Percentiles rank a stretch among this genome's conserved stretches.
phyloP scores from a whole-genome alignment of 1,284 basidiomycete species.

The Trichosporon sp. region DNA sequence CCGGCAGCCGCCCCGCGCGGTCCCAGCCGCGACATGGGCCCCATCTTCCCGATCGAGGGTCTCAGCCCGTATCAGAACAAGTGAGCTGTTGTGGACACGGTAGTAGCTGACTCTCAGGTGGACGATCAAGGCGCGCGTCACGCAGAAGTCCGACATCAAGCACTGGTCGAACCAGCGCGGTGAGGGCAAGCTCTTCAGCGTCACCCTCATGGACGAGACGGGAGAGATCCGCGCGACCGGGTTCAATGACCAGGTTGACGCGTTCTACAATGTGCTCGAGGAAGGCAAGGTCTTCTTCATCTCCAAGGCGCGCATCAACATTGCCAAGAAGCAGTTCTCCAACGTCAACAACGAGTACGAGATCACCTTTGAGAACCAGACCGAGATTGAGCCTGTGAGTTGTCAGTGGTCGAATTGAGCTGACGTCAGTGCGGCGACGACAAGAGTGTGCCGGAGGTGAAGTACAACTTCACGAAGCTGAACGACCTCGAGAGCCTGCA shows the following conservation, averaged over 20 bases:
- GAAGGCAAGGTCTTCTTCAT: conserved; percentile 87
- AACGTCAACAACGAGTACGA: conserved; percentile 92
- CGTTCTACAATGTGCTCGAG: conserved; percentile 74
- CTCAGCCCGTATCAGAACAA: conserved; percentile 97
- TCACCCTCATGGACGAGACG: conserved; percentile 90
- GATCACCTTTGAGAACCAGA: conserved; percentile 76
- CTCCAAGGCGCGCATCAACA: conserved; percentile 82
- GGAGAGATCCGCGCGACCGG: conserved; percentile 89
- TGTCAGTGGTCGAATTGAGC: neutral
- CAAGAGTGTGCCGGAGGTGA: conserved; percentile 68
- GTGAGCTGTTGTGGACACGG: conserved; percentile 34
- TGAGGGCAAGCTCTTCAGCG: conserved; percentile 92
- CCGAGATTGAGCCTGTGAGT: conserved; percentile 62
- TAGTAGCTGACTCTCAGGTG: conserved; percentile 52
- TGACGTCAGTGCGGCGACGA: conserved; percentile 60
- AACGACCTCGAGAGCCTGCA: conserved; percentile 59
- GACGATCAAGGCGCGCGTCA: conserved; percentile 95
- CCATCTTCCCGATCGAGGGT: conserved; percentile 83
- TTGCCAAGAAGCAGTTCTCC: conserved; percentile 97
- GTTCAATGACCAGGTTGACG: conserved; percentile 84
- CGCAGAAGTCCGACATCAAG: conserved; percentile 82
- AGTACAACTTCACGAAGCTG: conserved; percentile 76
- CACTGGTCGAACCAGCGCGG: conserved; percentile 86
- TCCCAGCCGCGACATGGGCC: conserved; percentile 45
- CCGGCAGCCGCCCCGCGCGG: conserved; percentile 11